Evolutionary conservation across 371 early-diverging fungal species (phyloP), one percentile per base, ranked within the genome.

Genomic region (Rhizopus delemar): DNA sequence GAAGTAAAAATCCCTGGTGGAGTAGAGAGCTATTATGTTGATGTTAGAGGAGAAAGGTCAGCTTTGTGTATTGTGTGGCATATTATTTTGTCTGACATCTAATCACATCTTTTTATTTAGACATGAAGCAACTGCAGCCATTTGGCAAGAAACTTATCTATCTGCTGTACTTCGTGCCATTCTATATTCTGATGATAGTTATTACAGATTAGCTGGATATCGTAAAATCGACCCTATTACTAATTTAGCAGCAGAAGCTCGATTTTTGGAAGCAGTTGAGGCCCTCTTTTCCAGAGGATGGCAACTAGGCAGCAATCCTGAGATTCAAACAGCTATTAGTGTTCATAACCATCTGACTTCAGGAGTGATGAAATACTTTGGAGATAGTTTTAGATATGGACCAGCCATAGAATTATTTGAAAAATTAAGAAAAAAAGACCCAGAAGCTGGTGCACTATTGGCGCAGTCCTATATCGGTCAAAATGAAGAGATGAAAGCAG

Each of bases 1-100:
- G 94, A 96, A 71, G 95, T 96, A 41, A 89, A 90, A 60, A 96
- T 97, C 65, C 98, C 98, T 2, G 98, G 98, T 53, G 96, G 98
- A 48, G 98, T 98, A 3, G 95, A 94, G 56, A 86, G 90, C 57
- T 95, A 95, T 65, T 83, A 86, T 16, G 90, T 98, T 12, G 94
- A 94, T 63, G 76, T 87, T 35, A 78, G 85, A 15, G 90, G 90
- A 45, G 90, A 91, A 71, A 82, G 82, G 86, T 82, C 73, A 46
- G 3, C 4, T 36, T 29, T n/a, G 16, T 32, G 41, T 22, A 22
- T 22, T 22, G 22, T 22, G 22, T 22, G 22, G 22, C 22, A 22
- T 22, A 22, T 22, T 22, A 22, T 22, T 22, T 22, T 22, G 22
- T 22, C 1, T 22, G 22, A 22, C 22, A 22, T 2, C 22, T 22